Conservation (phyloP, 768 basidiomycete species). For the Phanerochaete sordida region DNA sequence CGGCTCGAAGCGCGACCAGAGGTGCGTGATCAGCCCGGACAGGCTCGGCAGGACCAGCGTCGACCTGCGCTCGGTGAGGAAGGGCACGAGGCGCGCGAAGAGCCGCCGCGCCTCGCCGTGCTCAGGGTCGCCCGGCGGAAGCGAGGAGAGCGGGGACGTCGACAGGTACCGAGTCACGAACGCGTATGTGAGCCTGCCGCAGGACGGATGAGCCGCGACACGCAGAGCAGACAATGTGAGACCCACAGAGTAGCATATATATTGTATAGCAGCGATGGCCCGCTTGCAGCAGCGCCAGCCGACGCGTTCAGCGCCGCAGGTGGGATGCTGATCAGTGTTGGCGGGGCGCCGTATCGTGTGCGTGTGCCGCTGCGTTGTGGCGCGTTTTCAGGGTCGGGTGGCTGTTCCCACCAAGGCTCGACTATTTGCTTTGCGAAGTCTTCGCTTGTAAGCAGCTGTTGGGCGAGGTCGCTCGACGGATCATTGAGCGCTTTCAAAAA, state of each 20-base stretch:
- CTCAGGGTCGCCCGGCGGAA: slow-evolving; percentile 39
- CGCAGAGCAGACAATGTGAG: background rate
- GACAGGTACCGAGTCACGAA: slow-evolving; percentile 63
- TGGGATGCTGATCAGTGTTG: slow-evolving; percentile 46
- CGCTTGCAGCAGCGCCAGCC: slow-evolving; percentile 3
- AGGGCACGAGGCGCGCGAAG: slow-evolving; percentile 56
- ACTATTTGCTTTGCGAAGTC: slow-evolving; percentile 46
- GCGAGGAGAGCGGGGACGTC: slow-evolving; percentile 50
- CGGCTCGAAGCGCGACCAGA: slow-evolving; percentile 63
- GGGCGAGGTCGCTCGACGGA: slow-evolving; percentile 58
- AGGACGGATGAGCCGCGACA: background rate
- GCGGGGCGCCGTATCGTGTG: slow-evolving; percentile 32
- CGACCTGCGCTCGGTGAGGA: slow-evolving; percentile 59
- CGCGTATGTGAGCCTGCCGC: slow-evolving; percentile 50
- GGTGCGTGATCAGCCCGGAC: slow-evolving; percentile 49
- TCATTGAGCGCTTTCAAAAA: slow-evolving; percentile 60
- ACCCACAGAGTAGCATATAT: slow-evolving; percentile 65
- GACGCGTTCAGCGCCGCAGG: slow-evolving; percentile 37
- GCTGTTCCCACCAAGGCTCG: slow-evolving; percentile 74
- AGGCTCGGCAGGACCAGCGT: slow-evolving; percentile 49
- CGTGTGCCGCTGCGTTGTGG: background rate
- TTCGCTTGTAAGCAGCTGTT: slow-evolving; percentile 54
- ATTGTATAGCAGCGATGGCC: slow-evolving; percentile 57
- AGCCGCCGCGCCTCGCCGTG: slow-evolving; percentile 42
- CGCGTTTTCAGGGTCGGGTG: background rate